Base-by-base conservation (phyloP, 2,329 filamentous ascomycete species). In the Penicillium hesseltinei region DNA sequence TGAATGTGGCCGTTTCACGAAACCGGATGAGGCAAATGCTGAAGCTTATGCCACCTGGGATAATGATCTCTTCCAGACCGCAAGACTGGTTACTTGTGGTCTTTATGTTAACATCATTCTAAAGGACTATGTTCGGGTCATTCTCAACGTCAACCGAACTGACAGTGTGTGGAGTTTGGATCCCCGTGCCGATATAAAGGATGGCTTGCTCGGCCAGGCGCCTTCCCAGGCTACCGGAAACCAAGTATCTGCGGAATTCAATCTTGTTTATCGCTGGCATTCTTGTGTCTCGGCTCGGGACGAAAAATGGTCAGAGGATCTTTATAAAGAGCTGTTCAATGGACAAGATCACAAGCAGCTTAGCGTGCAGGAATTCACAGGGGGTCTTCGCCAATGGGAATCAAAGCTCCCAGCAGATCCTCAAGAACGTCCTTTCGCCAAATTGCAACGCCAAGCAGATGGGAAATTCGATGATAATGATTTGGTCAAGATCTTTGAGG, bases 181-280 rank as follows among this genome's bases (percentile, higher is more conserved):
- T 58, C 86, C 86, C 2, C 81, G 86, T 23, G 78, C 81, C n/a
- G 81, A 85, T 0, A 82, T 86, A 40, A 78, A 72, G 64, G 82
- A 81, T 57, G 72, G 78, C 3, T 60, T 75, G 10, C 66, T 75
- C 51, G 71, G 73, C 4, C 73, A 81, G 25, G 79, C 79, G 7
- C 78, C 82, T 1, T 75, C 80, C 0, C 76, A 83, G 45, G 86
- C 84, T 2, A 78, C 84, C 3, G 86, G 86, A 13, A 89, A 89
- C 65, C 84, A 88, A 63, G 85, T 88, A 45, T 86, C 82, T 42
- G 85, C 84, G 3, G 86, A 89, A 69, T 89, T 89, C 73, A 88
- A 88, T 58, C 75, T 88, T 29, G 76, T 88, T 1, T 89, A 89
- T 66, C 78, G 86, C 27, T 89, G 84, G 79, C 86, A 89, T 70